phyloP scores from a whole-genome alignment of 768 basidiomycete species.

The Lyophyllum semitale region DNA sequence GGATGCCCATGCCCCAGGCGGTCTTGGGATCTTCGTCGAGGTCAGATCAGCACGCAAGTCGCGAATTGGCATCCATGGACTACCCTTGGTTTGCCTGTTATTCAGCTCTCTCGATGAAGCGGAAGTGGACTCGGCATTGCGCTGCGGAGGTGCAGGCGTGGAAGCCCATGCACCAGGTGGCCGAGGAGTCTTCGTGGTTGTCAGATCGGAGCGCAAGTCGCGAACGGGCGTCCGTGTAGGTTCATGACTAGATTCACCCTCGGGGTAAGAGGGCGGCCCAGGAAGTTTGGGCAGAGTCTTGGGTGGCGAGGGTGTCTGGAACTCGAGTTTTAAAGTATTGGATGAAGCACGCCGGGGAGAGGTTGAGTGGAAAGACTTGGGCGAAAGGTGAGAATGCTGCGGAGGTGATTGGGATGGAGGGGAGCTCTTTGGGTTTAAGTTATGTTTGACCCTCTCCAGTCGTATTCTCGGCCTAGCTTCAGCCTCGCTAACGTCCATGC shows the following conservation, averaged over 20 bases:
- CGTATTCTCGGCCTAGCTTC: constrained; percentile 53
- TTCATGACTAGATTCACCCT: constrained; percentile 37
- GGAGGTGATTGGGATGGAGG: constrained; percentile 27
- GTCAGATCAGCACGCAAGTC: constrained; percentile 11
- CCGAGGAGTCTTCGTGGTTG: constrained; percentile 44
- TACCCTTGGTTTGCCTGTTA: background rate
- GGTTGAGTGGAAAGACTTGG: constrained; percentile 34
- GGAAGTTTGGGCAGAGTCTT: constrained; percentile 66
- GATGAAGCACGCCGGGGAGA: constrained; percentile 48
- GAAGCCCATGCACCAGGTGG: constrained; percentile 43
- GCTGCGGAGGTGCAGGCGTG: constrained; percentile 22
- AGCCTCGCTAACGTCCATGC: constrained; percentile 60
- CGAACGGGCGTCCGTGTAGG: constrained; percentile 16
- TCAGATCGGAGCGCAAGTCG: constrained; percentile 22
- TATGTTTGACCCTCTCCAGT: constrained; percentile 41
- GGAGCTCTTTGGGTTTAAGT: constrained; percentile 55
- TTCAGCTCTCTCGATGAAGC: background rate
- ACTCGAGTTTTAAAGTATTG: constrained; percentile 44
- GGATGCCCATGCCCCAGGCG: constrained; percentile 39
- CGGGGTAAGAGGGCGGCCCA: constrained; percentile 56
- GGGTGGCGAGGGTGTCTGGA: constrained; percentile 66
- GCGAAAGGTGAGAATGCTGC: constrained; percentile 11
- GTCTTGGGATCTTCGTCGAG: constrained; percentile 27
- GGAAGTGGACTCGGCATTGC: background rate
- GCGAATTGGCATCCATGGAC: constrained; percentile 2